phyloP scores from a whole-genome alignment of 2,329 filamentous ascomycete genomes.

The Arachnopeziza araneosa region DNA sequence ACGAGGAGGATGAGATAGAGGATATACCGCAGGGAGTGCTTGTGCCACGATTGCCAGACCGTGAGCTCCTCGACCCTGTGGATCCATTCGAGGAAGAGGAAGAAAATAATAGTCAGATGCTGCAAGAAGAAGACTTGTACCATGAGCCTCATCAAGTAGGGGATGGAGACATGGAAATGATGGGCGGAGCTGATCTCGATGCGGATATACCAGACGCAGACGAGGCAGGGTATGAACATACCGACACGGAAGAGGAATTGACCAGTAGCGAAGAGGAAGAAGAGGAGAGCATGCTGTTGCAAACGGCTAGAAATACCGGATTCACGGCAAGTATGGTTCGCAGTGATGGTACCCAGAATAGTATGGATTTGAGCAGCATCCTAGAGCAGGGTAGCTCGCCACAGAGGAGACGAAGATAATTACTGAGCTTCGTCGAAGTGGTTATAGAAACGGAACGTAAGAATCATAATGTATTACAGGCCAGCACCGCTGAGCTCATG shows the following conservation, averaged over 20 bases:
- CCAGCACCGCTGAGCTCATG: neutral
- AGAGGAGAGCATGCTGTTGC: slow-evolving; percentile 31
- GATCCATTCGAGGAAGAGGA: slow-evolving; percentile 34
- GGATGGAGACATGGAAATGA: slow-evolving; percentile 37
- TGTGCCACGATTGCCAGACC: neutral
- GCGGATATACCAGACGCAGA: slow-evolving; percentile 61
- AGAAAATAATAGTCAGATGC: slow-evolving; percentile 51
- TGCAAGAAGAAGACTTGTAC: slow-evolving; percentile 57
- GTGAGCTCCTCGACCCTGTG: neutral
- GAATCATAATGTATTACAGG: neutral
- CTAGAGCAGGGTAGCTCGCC: slow-evolving; percentile 20
- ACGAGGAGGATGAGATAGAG: slow-evolving; percentile 35
- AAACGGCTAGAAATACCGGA: neutral
- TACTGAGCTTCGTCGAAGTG: neutral
- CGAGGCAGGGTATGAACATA: slow-evolving; percentile 67
- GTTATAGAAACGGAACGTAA: neutral
- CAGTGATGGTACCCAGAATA: slow-evolving; percentile 32
- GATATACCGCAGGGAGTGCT: slow-evolving; percentile 25
- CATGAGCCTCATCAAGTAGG: slow-evolving; percentile 28
- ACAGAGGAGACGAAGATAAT: neutral
- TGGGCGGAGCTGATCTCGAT: slow-evolving; percentile 65
- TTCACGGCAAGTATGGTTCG: slow-evolving; percentile 27
- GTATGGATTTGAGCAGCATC: slow-evolving; percentile 27
- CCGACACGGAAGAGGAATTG: slow-evolving; percentile 64
- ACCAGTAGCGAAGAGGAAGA: slow-evolving; percentile 41